Percentiles rank a stretch among this genome's conserved stretches.
phyloP scores from a whole-genome alignment of 305 asterid genomes.

The Fraxinus velutina region DNA sequence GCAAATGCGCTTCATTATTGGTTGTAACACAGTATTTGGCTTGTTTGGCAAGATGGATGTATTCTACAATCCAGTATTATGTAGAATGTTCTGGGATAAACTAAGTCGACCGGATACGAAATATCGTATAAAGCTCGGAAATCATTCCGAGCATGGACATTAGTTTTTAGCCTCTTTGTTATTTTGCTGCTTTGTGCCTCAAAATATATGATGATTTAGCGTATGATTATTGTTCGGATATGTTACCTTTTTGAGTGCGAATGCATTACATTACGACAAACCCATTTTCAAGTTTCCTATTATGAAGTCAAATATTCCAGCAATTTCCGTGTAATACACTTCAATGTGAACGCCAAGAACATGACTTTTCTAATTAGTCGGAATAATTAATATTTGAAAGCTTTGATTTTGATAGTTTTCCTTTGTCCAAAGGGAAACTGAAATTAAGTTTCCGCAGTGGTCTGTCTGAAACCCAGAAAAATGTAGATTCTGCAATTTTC shows the following conservation, averaged over 20 bases:
- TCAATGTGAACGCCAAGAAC: background rate
- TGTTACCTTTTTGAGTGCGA: background rate
- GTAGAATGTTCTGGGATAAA: background rate
- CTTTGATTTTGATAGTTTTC: background rate
- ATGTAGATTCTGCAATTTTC: background rate
- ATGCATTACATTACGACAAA: background rate
- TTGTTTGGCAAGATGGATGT: background rate
- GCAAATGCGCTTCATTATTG: background rate
- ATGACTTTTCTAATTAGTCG: background rate
- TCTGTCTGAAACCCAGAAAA: background rate
- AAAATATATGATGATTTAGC: background rate
- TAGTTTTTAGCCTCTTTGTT: background rate
- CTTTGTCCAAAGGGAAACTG: background rate
- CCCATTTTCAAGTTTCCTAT: background rate
- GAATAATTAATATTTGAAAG: background rate
- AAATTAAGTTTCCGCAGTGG: background rate
- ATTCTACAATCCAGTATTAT: background rate
- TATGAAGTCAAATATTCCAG: background rate
- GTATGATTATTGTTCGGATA: background rate
- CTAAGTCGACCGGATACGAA: background rate
- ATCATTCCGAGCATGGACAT: background rate
- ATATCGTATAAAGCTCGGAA: background rate
- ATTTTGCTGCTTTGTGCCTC: background rate
- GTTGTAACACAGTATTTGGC: background rate
- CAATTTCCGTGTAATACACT: background rate